Percentiles rank a stretch among this genome's conserved stretches.
Conservation (phyloP, 2,329 filamentous ascomycete genomes). For the Herpotrichia juniperi region DNA sequence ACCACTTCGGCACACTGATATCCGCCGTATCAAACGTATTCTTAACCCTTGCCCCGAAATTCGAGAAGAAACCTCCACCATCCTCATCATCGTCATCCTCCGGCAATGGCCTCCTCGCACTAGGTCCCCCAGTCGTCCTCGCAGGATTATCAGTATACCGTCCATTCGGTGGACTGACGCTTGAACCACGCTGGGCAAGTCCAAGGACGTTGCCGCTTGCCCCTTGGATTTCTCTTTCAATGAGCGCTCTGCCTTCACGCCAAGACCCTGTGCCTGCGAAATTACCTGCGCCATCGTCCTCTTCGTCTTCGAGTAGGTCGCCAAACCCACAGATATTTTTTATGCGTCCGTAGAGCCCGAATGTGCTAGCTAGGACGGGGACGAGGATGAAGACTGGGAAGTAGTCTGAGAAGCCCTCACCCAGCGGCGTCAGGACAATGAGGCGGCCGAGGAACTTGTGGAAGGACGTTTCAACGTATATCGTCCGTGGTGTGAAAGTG, state of each 20-base stretch:
- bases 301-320: conserved; percentile 76
- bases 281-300: conserved; percentile 66
- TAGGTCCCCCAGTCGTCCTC: conserved; percentile 2
- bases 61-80: conserved; percentile 82
- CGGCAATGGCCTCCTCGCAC: not conserved
- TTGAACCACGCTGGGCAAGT: conserved; percentile 24
- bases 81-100: conserved; percentile 58
- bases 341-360: conserved; percentile 86
- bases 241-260: conserved; percentile 89
- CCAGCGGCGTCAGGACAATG: conserved; percentile 82
- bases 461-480: conserved; percentile 82
- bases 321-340: conserved; percentile 80
- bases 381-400: conserved; percentile 89
- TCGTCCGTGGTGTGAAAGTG: conserved; percentile 77
- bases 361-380: conserved; percentile 83
- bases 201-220: conserved; percentile 45
- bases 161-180: conserved; percentile 21
- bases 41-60: conserved; percentile 81
- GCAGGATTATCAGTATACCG: conserved; percentile 31
- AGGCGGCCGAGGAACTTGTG: conserved; percentile 83
- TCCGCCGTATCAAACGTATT: conserved; percentile 86
- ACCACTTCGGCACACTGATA: conserved; percentile 70
- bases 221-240: conserved; percentile 75
- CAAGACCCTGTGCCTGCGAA: conserved; percentile 81
- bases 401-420: conserved; percentile 82